Evolutionary conservation across 257 asterid species (phyloP), one percentile per base, ranked within the genome.

Genomic region (Ilex aquifolium): DNA sequence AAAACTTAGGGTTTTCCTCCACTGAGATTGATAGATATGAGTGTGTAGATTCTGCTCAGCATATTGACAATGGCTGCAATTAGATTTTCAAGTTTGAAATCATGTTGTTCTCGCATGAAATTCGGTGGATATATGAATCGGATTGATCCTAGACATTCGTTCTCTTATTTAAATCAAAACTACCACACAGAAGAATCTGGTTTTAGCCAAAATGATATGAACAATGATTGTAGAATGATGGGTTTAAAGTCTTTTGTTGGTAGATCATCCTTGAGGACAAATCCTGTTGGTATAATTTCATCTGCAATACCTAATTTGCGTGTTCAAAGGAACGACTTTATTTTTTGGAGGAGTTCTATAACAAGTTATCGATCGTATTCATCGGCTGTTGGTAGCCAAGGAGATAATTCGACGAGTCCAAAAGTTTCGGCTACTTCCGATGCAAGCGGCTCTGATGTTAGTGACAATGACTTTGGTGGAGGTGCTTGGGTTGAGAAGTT

Each of bases 401-500:
- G 69, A 40, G 67, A 62, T 61, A 56, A 60, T 65, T 53, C 78
- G 13, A 74, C 56, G 53, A 73, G 15, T 56, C 13, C 70, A 2
- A 54, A 65, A 65, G 29, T 46, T 65, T 57, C 62, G 51, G 72
- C 70, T 31, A 73, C 74, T 10, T 40, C 77, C 12, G 69, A 67
- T 72, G 75, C 81, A 60, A 66, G 66, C 59, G 80, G 71, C 67
- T 49, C 72, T 68, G 58, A 63, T 65, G 70, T 12, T 17, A 65
- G 74, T 60, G 69, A 66, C 71, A 76, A 70, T 44, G 80, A 79
- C 64, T 59, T 66, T 75, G 74, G 75, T 73, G 94, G 83, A 46
- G 79, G 72, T 66, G 88, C 79, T 60, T 88, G 84, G 95, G 56
- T 63, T 46, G 77, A 57, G 11, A 89, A 87, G 66, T 44, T 84